A percentile compares a stretch with the other conserved stretches of the same genome.
phyloP scores from a whole-genome alignment of 192 early-diverging fungal species.

The Coemansia sp. region DNA sequence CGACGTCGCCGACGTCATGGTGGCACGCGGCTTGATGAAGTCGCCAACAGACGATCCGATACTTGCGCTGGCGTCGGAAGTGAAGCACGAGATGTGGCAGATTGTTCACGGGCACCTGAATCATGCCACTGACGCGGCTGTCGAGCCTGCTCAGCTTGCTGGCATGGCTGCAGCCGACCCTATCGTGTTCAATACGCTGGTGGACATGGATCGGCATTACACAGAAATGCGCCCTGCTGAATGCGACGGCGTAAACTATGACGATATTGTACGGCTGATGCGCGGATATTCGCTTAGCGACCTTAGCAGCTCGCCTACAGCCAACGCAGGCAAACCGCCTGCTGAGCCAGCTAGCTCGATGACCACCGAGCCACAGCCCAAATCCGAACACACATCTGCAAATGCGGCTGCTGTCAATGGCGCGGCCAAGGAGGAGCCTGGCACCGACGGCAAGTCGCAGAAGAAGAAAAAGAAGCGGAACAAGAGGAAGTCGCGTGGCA shows the following conservation, averaged over 20 bases:
- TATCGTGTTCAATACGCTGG: slow-evolving; percentile 14
- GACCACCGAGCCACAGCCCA: background rate
- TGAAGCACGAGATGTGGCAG: slow-evolving; percentile 33
- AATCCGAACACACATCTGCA: background rate
- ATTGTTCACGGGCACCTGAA: slow-evolving; percentile 33
- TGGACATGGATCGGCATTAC: slow-evolving; percentile 15
- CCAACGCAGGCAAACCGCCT: background rate
- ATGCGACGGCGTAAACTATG: background rate
- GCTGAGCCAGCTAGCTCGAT: too few relatives aligned
- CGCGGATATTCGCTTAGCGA: slow-evolving; percentile 14
- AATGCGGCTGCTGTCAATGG: background rate
- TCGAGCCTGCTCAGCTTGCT: slow-evolving; percentile 21
- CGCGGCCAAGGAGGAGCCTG: background rate
- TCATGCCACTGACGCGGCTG: slow-evolving; percentile 20
- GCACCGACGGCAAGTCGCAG: slow-evolving; percentile 5
- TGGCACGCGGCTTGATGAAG: slow-evolving; percentile 27
- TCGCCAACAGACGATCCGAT: slow-evolving; percentile 29
- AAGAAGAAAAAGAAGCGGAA: slow-evolving; percentile 27
- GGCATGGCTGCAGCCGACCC: slow-evolving; percentile 26
- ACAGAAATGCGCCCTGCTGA: background rate
- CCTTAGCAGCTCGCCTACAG: background rate
- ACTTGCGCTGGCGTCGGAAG: slow-evolving; percentile 33
- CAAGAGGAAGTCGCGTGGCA: slow-evolving; percentile 23
- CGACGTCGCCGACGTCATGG: slow-evolving; percentile 34
- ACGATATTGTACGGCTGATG: slow-evolving; percentile 14